Evolutionary conservation across 768 basidiomycete genomes (phyloP).

Genomic region (Phylloporus sp.): DNA sequence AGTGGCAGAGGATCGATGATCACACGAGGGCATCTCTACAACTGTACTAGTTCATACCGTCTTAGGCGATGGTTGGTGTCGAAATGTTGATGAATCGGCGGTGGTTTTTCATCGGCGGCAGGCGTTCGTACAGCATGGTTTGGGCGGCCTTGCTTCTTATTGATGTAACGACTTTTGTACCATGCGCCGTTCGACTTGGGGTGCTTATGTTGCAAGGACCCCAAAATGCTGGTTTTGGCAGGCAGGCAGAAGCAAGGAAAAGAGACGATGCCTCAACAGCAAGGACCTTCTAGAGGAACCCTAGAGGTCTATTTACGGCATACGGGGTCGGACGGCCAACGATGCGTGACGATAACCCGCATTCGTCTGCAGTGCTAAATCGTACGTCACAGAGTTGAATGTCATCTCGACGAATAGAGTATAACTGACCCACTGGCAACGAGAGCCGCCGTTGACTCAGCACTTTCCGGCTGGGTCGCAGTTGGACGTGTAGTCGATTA

Average conservation of each 20-base stretch:
- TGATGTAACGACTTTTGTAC: conserved; percentile 59
- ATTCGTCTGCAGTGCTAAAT: not conserved
- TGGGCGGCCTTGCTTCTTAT: conserved; percentile 59
- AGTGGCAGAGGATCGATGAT: conserved; percentile 10
- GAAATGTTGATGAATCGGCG: not conserved
- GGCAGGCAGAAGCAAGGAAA: conserved; percentile 41
- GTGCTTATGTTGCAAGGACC: conserved; percentile 66
- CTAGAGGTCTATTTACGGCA: not conserved
- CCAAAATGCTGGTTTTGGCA: conserved; percentile 64
- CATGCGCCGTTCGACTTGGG: conserved; percentile 50
- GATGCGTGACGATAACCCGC: not conserved
- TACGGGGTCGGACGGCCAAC: not conserved
- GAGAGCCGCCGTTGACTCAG: not conserved
- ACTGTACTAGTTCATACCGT: conserved; percentile 36
- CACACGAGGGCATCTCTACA: conserved; percentile 28
- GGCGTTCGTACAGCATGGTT: conserved; percentile 66
- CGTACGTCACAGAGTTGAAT: not conserved
- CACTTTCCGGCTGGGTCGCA: not conserved
- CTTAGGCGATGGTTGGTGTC: not conserved
- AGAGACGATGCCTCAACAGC: not conserved
- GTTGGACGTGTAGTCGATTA: not conserved
- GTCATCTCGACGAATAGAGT: not conserved
- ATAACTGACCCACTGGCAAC: not conserved
- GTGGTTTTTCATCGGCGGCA: conserved; percentile 64
- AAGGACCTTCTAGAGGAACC: not conserved